These are phyloP conservation scores for Medicago lupulina DNA, from an alignment of 306 rosid species.

Conservation along the genomic window DNA sequence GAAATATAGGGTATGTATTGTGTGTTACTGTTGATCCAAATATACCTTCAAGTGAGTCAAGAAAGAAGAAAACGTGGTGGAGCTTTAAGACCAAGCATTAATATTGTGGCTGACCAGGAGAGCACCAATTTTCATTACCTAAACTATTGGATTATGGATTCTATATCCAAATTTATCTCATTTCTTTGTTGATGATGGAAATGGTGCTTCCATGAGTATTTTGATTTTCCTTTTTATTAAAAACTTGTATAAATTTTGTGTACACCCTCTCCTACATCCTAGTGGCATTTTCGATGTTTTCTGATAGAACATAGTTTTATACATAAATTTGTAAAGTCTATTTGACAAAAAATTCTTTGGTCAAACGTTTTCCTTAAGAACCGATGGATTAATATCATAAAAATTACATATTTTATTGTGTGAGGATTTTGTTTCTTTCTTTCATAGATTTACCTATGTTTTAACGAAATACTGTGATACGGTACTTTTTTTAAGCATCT, in stretches of 20 bases:
- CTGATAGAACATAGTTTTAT: constrained; percentile 4
- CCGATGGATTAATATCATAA: no score
- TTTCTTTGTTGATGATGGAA: constrained; percentile 12
- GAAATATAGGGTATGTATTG: no score
- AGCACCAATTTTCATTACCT: constrained; percentile 19
- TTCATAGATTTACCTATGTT: background rate
- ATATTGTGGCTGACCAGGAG: constrained; percentile 11
- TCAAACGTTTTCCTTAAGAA: no score
- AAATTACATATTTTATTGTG: background rate
- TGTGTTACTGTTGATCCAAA: constrained; percentile 48
- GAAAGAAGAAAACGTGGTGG: constrained; percentile 88
- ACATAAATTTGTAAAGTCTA: background rate
- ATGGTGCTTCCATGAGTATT: no score
- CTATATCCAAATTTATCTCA: constrained; percentile 13
- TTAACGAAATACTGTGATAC: no score
- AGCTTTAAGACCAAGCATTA: constrained; percentile 69
- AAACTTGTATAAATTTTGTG: no score
- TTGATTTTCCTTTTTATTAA: no score
- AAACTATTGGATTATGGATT: constrained; percentile 22
- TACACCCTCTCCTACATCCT: background rate
- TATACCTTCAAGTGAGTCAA: constrained; percentile 58
- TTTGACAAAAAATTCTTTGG: no score
- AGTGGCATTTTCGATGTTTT: constrained; percentile 25
- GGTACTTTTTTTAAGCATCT: no score
- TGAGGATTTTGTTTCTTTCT: background rate